These are phyloP conservation scores for Carex myosuroides DNA, from an alignment of 176 grass and related monocot species.

Conservation along the genomic window DNA sequence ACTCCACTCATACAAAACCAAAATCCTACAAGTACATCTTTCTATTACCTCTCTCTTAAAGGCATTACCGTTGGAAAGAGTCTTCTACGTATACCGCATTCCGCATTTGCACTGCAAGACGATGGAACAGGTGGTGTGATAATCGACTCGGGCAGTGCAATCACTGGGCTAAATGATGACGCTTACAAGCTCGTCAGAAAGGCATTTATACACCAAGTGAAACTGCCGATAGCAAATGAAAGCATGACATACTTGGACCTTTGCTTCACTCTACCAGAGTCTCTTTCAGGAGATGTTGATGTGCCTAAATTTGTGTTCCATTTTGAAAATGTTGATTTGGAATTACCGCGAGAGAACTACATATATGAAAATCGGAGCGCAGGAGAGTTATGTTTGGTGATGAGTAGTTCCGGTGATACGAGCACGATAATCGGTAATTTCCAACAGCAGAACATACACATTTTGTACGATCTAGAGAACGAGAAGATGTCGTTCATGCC, in stretches of 20 bases:
- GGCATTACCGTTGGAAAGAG: constrained; percentile 38
- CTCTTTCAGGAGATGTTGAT: background rate
- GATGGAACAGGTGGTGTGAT: constrained; percentile 34
- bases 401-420: background rate
- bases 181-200: constrained; percentile 21
- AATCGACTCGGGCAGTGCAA: constrained; percentile 39
- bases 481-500: constrained; percentile 37
- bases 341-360: constrained; percentile 41
- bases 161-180: constrained; percentile 13
- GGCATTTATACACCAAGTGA: constrained; percentile 27
- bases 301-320: constrained; percentile 42
- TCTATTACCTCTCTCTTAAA: constrained; percentile 34
- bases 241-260: constrained; percentile 28
- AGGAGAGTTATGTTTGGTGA: constrained; percentile 38
- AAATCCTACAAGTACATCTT: background rate
- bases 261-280: constrained; percentile 35
- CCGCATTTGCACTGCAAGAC: constrained; percentile 20
- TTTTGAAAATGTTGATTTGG: constrained; percentile 45
- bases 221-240: constrained; percentile 26
- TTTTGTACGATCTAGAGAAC: constrained; percentile 30
- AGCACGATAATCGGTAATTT: constrained; percentile 47
- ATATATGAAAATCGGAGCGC: constrained; percentile 30
- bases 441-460: constrained; percentile 58
- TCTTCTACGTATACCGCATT: constrained; percentile 20
- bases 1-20: constrained; percentile 20